Evolutionary conservation across 2,329 filamentous ascomycete genomes (phyloP), one percentile per base, ranked within the genome.

Genomic region (Fusarium austroafricanum): DNA sequence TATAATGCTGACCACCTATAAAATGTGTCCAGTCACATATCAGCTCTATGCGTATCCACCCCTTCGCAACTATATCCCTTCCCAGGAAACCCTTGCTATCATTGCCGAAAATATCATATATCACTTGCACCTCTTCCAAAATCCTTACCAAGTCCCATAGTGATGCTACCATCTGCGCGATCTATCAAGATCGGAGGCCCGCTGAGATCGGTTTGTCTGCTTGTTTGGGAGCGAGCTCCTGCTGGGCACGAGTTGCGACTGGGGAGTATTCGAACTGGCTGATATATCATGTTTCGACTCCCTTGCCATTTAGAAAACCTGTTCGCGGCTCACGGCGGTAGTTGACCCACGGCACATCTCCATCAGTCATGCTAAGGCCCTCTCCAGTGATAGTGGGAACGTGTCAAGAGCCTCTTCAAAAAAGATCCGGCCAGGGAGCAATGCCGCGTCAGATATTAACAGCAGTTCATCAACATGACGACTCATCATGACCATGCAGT

Each of bases 41-140:
- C 18, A 21, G 23, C 11, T n/a, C 21, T 12, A 0, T 28, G 15
- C 5, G 8, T 28, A 42, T 29, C 57, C 47, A 44, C 45, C 61
- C 51, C 20, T 20, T 63, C 49, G 39, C 42, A 50, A 54, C 21
- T 40, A 49, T 44, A 31, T 23, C 62, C 29, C 14, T 31, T 40
- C 40, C 61, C 51, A 38, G 65, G 65, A 49, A 44, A 61, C 54
- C 65, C 60, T 53, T 65, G 60, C 37, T 33, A 40, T 18, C 10
- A 28, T 38, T 28, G 31, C 46, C 20, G 33, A 17, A 28, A 23
- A 59, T 44, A 42, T 67, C 63, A 67, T 28, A 64, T 67, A 52
- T 67, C 65, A 59, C 43, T 49, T 65, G 39, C 44, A 14, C 33
- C 3, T 1, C 26, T 46, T 31, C 10, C 14, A 5, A 10, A 33